Evolutionary conservation across 495 filamentous ascomycete genomes (phyloP), one percentile per base, ranked within the genome.

Genomic region (Xylaria flabelliformis): DNA sequence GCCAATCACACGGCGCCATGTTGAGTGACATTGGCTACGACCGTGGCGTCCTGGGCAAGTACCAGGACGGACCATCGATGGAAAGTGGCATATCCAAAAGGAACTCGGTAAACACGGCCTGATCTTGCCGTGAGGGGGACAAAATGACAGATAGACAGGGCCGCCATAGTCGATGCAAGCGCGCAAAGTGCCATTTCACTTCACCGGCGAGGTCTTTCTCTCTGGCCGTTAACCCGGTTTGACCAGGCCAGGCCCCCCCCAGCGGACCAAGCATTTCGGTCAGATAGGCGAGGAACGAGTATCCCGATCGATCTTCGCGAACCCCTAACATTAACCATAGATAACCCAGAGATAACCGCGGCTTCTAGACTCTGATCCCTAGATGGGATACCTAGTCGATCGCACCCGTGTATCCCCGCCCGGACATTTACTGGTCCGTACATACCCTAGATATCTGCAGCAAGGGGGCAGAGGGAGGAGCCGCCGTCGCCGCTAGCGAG

Each of bases 21-120:
- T 67, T 13, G 65, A 67, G 65, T 67, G 34, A 29, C 65, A 67
- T 67, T 36, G 65, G 48, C 50, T 67, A 67, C 65, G 50, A 55
- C 65, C 50, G 65, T 67, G 65, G 65, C 65, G 65, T 67, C n/a
- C 59, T 64, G 69, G 64, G 32, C 34, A 15, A 15, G 34, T 24
- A 39, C 10, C 51, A 66, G 36, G 58, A 21, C 64, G 36, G 58
- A 21, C 64, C 61, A 21, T 61, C 34, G 58, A 61, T 39, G 17
- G 24, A 24, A 7, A 7, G 10, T 24, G 53, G 53, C 17, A 32
- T 56, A 56, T 56, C 53, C 0, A 26, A 56, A 29, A 56, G 53
- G 53, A 29, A 17, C 24, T 56, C 53, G 53, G 26, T 56, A 56
- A 56, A 17, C 26, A 56, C 26, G 53, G 53, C 24, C 10, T 56